Evolutionary conservation across 352 stramenopile genomes (phyloP).

Genomic region (Pythium grandisporangium): DNA sequence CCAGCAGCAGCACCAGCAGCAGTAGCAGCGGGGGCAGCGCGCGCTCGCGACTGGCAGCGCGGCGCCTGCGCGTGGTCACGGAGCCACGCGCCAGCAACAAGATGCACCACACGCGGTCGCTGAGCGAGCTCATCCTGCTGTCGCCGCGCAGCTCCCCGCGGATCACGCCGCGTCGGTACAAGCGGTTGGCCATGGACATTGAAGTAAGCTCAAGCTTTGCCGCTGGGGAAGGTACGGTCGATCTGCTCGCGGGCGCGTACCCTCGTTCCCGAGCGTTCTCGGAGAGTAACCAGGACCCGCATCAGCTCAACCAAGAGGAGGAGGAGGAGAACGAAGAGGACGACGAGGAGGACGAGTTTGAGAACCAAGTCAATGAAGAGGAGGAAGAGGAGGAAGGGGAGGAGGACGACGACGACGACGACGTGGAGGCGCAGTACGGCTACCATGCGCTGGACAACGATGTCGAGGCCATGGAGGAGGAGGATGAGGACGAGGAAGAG

Average conservation of each 20-base stretch:
- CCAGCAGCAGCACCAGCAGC: too few relatives aligned
- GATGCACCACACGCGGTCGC: slow-evolving; percentile 73
- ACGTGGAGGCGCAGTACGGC: too few relatives aligned
- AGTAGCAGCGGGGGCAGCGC: too few relatives aligned
- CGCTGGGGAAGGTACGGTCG: slow-evolving; percentile 54
- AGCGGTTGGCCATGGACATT: slow-evolving; percentile 82
- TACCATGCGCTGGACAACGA: too few relatives aligned
- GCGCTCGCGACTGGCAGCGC: too few relatives aligned
- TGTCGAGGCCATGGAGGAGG: too few relatives aligned
- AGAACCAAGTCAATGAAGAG: too few relatives aligned
- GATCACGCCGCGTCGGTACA: slow-evolving; percentile 43
- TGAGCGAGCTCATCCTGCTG: slow-evolving; percentile 68
- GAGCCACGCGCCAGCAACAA: slow-evolving; percentile 79
- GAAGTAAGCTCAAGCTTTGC: slow-evolving; percentile 66
- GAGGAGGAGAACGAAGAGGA: too few relatives aligned
- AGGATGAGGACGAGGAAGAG: too few relatives aligned
- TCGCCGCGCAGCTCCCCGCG: slow-evolving; percentile 53
- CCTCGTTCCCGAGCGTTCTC: slow-evolving; percentile 17
- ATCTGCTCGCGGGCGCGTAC: slow-evolving; percentile 25
- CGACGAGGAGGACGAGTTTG: slow-evolving; percentile 8
- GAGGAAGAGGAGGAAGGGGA: slow-evolving; percentile 20
- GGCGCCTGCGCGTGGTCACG: slow-evolving; percentile 72
- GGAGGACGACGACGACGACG: slow-evolving; percentile 10
- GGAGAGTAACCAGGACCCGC: too few relatives aligned
- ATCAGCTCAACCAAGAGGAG: too few relatives aligned